phyloP scores from a whole-genome alignment of 352 stramenopile genomes.

The Blastocystis sp. region DNA sequence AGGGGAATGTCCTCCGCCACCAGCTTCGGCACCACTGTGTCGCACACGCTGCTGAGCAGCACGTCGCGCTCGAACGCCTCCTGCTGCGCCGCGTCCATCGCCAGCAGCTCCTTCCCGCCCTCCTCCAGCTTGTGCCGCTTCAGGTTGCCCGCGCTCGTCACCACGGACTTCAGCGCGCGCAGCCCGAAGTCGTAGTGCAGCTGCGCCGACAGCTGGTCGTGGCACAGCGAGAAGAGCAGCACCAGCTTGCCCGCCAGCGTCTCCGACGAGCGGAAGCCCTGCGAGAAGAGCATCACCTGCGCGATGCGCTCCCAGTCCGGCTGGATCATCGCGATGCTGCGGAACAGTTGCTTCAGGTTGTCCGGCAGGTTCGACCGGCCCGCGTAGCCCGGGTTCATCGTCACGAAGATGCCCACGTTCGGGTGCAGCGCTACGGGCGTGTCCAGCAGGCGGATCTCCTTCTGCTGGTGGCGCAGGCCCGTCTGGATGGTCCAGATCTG shows the following conservation, averaged over 20 bases:
- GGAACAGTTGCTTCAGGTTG: slow-evolving; percentile 98
- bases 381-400: slow-evolving; percentile 99
- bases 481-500: slow-evolving; percentile 99
- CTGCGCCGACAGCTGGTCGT: slow-evolving; percentile 94
- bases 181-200: slow-evolving; percentile 99
- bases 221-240: slow-evolving; percentile 94
- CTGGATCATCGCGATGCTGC: slow-evolving; percentile 98
- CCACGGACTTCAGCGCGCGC: slow-evolving; percentile 95
- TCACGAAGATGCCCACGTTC: slow-evolving; percentile 99
- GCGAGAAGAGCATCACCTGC: slow-evolving; percentile 99
- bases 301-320: slow-evolving; percentile 97
- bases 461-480: slow-evolving; percentile 83
- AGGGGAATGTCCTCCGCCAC: slow-evolving; percentile 92
- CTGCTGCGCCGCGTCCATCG: slow-evolving; percentile 65
- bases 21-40: slow-evolving; percentile 98
- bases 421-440: slow-evolving; percentile 89
- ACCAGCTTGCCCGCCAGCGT: slow-evolving; percentile 92
- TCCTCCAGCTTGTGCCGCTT: slow-evolving; percentile 80
- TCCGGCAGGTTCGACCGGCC: slow-evolving; percentile 92
- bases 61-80: slow-evolving; percentile 83
- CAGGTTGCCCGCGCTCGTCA: slow-evolving; percentile 93
- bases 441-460: slow-evolving; percentile 86
- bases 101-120: slow-evolving; percentile 69
- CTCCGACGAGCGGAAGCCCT: slow-evolving; percentile 96
- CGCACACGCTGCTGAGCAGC: slow-evolving; percentile 93